A percentile compares a stretch with the other conserved stretches of the same genome.
These are phyloP conservation scores for Coemansia sp. DNA, from an alignment of 192 early-diverging fungal species.

Conservation along the genomic window DNA sequence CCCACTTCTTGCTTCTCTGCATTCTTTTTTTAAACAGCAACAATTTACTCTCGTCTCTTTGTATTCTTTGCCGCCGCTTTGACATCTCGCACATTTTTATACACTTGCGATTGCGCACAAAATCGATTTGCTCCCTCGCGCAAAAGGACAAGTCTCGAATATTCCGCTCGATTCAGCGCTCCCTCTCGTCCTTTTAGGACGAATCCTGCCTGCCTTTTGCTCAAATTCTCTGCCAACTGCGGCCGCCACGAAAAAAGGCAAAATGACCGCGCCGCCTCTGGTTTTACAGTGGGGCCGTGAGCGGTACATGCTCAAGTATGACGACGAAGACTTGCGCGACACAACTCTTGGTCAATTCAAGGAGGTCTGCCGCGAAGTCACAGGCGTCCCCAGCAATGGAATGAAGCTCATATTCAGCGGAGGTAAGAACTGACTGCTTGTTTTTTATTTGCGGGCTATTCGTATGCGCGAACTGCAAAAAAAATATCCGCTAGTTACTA, in stretches of 20 bases:
- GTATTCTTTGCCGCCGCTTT: background rate
- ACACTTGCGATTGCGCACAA: background rate
- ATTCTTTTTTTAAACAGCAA: background rate
- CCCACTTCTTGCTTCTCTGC: background rate
- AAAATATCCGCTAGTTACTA: background rate
- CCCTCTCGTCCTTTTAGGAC: conserved; percentile 46
- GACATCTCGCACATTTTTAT: conserved; percentile 7
- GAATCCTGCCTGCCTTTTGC: conserved; percentile 22
- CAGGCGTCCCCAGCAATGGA: conserved; percentile 74
- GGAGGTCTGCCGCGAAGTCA: conserved; percentile 70
- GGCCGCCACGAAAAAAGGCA: conserved; percentile 13
- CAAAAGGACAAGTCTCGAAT: conserved; percentile 16
- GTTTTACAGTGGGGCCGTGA: conserved; percentile 56
- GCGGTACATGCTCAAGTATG: conserved; percentile 55
- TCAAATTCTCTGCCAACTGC: conserved; percentile 11
- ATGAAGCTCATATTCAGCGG: conserved; percentile 76
- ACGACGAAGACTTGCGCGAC: conserved; percentile 49
- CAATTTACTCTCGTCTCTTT: background rate
- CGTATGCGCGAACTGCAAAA: too few species aligned
- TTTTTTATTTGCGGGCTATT: background rate
- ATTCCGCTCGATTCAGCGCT: conserved; percentile 38
- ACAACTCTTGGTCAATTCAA: conserved; percentile 76
- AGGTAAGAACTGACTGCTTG: conserved; percentile 57
- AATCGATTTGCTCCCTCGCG: conserved; percentile 1
- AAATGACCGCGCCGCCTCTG: conserved; percentile 54